phyloP scores from a whole-genome alignment of 495 filamentous ascomycete genomes.

The Trichoderma gamsii region DNA sequence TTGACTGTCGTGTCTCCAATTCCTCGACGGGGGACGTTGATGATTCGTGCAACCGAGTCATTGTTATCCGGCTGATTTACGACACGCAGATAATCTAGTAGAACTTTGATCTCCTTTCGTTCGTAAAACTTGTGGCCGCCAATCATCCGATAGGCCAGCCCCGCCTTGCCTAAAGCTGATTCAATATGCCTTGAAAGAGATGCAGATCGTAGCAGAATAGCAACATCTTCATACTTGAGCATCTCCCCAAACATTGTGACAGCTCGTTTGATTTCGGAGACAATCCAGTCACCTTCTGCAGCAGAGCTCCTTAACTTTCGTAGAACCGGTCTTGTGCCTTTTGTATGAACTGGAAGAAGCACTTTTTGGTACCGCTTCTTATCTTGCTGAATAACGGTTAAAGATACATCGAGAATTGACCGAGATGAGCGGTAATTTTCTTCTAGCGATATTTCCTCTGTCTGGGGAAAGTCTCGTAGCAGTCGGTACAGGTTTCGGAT shows the following conservation, averaged over 20 bases:
- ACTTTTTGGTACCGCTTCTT: conserved; percentile 67
- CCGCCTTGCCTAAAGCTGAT: conserved; percentile 72
- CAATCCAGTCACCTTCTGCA: conserved; percentile 82
- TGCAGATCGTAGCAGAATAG: conserved; percentile 80
- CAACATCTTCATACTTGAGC: conserved; percentile 70
- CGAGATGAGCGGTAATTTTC: conserved; percentile 94
- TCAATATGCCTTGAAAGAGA: conserved; percentile 81
- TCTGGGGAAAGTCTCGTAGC: conserved; percentile 67
- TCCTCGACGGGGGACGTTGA: conserved; percentile 77
- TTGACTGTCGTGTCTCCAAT: conserved; percentile 79
- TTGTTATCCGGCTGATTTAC: conserved; percentile 82
- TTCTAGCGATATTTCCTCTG: conserved; percentile 78
- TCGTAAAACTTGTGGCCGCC: conserved; percentile 90
- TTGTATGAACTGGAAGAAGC: conserved; percentile 72
- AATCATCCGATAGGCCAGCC: conserved; percentile 91
- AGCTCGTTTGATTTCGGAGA: conserved; percentile 72
- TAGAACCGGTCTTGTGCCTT: conserved; percentile 77
- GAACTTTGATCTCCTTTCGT: conserved; percentile 77
- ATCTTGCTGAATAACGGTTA: conserved; percentile 92
- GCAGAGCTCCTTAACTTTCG: conserved; percentile 66
- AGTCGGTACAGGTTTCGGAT: conserved; percentile 81
- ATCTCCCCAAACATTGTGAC: conserved; percentile 65
- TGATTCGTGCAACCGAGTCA: conserved; percentile 76
- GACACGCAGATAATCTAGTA: conserved; percentile 85
- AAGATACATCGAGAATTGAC: conserved; percentile 74